Conservation (phyloP, 2,329 filamentous ascomycete genomes). For the Emmonsiellopsis sp. region DNA sequence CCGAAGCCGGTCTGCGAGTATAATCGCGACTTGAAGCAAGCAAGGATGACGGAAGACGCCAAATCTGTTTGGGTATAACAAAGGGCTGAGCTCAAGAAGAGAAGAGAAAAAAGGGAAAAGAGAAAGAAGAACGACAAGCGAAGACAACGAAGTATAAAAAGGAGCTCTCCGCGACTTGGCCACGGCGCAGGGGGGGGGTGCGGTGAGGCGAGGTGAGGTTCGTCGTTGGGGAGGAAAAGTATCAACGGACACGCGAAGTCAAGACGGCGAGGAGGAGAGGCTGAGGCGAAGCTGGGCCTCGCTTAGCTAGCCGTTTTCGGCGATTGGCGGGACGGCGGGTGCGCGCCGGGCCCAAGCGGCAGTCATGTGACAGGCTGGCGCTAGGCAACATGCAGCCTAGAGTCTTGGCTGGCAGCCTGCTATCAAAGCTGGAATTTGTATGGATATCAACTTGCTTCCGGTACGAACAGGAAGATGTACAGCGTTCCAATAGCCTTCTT, state of each 20-base stretch:
- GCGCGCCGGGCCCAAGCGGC: not conserved
- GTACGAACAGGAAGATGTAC: no score
- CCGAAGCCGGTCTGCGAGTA: not conserved
- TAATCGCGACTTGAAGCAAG: not conserved
- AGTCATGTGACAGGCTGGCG: not conserved
- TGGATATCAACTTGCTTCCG: no score
- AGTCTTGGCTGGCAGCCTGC: not conserved
- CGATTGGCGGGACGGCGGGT: not conserved
- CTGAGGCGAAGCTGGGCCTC: not conserved
- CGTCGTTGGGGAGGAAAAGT: not conserved
- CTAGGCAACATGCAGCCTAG: not conserved
- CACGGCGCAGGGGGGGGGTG: not conserved
- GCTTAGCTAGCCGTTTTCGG: conserved; percentile 1
- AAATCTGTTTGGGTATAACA: no score
- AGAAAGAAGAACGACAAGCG: not conserved
- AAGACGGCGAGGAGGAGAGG: not conserved
- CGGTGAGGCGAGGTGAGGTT: not conserved
- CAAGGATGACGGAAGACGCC: not conserved
- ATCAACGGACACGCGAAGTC: not conserved
- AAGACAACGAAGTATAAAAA: not conserved
- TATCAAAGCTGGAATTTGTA: not conserved
- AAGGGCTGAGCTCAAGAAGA: not conserved
- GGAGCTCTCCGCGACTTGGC: not conserved
- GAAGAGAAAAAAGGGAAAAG: not conserved
- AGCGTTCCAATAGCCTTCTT: no score